Conservation (phyloP, 2,329 filamentous ascomycete species). For the Dactylellina drechsleri region DNA sequence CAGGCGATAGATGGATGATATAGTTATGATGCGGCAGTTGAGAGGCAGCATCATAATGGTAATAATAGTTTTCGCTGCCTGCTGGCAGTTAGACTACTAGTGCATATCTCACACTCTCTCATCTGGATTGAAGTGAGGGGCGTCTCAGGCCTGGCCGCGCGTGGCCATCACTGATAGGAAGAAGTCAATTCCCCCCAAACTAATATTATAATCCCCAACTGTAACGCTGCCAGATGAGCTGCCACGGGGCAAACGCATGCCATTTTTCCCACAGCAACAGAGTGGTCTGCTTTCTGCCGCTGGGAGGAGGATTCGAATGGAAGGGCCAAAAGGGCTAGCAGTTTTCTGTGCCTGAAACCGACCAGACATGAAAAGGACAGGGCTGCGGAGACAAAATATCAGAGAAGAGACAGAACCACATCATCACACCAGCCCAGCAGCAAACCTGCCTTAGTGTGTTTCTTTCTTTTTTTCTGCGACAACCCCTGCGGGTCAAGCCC, state of each 20-base stretch:
- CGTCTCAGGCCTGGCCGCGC: conserved; percentile 30
- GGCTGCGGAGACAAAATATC: conserved; percentile 50
- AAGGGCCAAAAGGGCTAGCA: conserved; percentile 19
- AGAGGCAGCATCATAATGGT: conserved; percentile 33
- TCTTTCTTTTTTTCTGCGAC: conserved; percentile 42
- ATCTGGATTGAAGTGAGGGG: conserved; percentile 46
- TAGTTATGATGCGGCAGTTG: conserved; percentile 38
- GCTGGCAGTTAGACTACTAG: not conserved
- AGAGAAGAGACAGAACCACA: conserved; percentile 46
- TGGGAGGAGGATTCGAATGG: conserved; percentile 13
- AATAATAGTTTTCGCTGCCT: not conserved
- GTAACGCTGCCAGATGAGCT: too few species aligned
- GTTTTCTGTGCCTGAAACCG: conserved; percentile 46
- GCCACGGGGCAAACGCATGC: conserved; percentile 2
- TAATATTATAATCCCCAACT: too few species aligned
- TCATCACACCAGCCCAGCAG: conserved; percentile 42
- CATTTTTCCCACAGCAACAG: conserved; percentile 11
- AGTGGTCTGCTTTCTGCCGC: conserved; percentile 17
- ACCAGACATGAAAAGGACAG: conserved; percentile 35
- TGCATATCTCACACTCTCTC: conserved; percentile 15
- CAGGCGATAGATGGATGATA: too few species aligned
- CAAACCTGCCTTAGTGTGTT: conserved; percentile 29
- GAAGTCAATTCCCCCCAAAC: not conserved
- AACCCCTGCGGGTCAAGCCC: conserved; percentile 31
- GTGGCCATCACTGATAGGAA: conserved; percentile 43